Base-by-base conservation (phyloP, 1,284 basidiomycete species). In the Melampsora larici-populina region DNA sequence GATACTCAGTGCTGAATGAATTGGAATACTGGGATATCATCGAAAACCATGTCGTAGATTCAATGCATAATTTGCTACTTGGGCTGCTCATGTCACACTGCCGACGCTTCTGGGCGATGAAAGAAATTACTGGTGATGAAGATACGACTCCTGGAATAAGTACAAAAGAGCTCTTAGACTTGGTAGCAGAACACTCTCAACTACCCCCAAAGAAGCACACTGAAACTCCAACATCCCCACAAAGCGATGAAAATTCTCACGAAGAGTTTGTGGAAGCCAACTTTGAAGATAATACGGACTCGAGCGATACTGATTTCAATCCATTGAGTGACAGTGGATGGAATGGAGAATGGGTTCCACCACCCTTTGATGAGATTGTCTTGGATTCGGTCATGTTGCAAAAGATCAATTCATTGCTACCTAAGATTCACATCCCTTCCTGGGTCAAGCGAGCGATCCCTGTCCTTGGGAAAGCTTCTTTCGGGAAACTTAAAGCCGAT, bases 41-140 rank as follows among this genome's bases (percentile, higher is more conserved):
- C n/a, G 24, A 58, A 1, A 67, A 75, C 11, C 73, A 75, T 18
- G 51, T 75, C 1, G 73, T 75, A 1, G 65, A 75, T 31, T 43
- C 36, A 8, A 75, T 75, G 73, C 64, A 75, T 40, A 67, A 75
- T 62, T 24, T 75, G 3, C n/a, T 75, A 13, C 36, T 75, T n/a
- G 64, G 64, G 4, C 46, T 75, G 0, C 29, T 68, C 1, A 68
- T 58, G 21, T 75, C 64, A 65, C 65, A 68, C 33, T 67, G 46
- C 31, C n/a, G 11, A n/a, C 13, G 43, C 1, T 73, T 73, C n/a
- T 73, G 64, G 73, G 26, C 24, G 1, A 75, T 75, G 64, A 24
- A 48, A 24, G 48, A 67, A 26, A 43, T 46, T 11, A 6, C 15
- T 9, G 26, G 60, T 3, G 36, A 29, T 31, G 29, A n/a, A 68